Percentiles rank a stretch among this genome's conserved stretches.
These are phyloP conservation scores for Durotheca rogersii DNA, from an alignment of 495 filamentous ascomycete genomes.

Conservation along the genomic window DNA sequence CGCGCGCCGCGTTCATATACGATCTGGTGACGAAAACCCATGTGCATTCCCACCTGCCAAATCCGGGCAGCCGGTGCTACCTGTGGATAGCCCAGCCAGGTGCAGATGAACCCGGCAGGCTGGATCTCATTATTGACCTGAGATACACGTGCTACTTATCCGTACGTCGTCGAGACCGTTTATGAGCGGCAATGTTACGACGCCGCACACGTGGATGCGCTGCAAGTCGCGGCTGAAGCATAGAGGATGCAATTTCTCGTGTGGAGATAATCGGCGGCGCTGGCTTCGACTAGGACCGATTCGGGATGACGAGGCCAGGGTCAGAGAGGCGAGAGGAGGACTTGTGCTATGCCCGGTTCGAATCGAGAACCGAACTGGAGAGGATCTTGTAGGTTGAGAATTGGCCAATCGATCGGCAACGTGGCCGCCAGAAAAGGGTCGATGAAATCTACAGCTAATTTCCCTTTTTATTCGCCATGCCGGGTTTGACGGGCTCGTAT, in stretches of 20 bases:
- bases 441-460: too few relatives aligned
- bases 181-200: not conserved
- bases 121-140: slow-evolving; percentile 3
- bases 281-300: too few relatives aligned
- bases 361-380: not conserved
- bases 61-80: slow-evolving; percentile 1
- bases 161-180: too few relatives aligned
- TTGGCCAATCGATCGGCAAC: slow-evolving; percentile 31
- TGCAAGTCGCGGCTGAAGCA: not conserved
- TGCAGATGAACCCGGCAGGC: slow-evolving; percentile 10
- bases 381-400: slow-evolving; percentile 4
- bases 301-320: too few relatives aligned
- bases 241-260: slow-evolving; percentile 1
- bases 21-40: too few relatives aligned
- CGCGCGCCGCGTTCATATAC: slow-evolving; percentile 1
- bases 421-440: slow-evolving; percentile 20
- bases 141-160: too few relatives aligned
- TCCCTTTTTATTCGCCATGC: too few relatives aligned
- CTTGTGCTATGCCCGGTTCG: too few relatives aligned
- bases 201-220: slow-evolving; percentile 6
- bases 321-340: too few relatives aligned
- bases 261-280: slow-evolving; percentile 9
- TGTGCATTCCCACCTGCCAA: too few relatives aligned
- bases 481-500: too few relatives aligned
- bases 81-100: slow-evolving; percentile 13